Evolutionary conservation across 2,329 filamentous ascomycete species (phyloP), one percentile per base, ranked within the genome.

Genomic region (Nannizzia gypsea): DNA sequence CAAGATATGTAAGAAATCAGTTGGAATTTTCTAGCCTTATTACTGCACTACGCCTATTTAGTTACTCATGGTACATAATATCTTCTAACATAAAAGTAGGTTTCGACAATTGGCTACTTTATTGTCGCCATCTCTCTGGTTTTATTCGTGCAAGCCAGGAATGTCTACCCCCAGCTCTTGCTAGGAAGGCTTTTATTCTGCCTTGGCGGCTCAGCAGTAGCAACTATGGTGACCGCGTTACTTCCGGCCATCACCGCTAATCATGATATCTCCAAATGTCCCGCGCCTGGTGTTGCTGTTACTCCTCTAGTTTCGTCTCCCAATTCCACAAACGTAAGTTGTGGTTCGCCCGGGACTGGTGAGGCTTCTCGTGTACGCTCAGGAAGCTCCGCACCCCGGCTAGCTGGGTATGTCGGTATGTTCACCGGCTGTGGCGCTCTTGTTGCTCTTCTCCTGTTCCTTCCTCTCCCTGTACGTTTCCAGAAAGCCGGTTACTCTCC

Each of bases 181-280:
- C 76, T 96, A 46, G 90, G 88, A 59, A 82, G 93, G 65, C 78
- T 97, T 57, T 77, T 95, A 59, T 99, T 99, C 74, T 93, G 91
- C 65, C 67, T 96, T 17, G 93, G 93, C 24, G 93, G 89, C 20
- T 90, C 91, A n/a, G 93, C 92, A 22, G 85, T 88, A 80, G 91
- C 90, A 13, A 97, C 93, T 1, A 99, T 99, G 93, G 93, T 99
- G 20, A 97, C 93, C 6, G 93, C 93, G 2, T 90, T 95, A 52
- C 79, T 99, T 24, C 93, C 93, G 1, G 85, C 80, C 28, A 83
- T 87, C 73, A 82, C 82, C 31, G 67, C 9, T 67, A 46, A 57
- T 28, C 24, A 57, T 4, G 56, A 57, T 34, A 67, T 46, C 63
- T 11, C 26, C 26, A 52, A 52, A 28, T 52, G 48, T 28, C 48